Conservation (phyloP, 306 rosid species). For the Cucumis hystrix region DNA sequence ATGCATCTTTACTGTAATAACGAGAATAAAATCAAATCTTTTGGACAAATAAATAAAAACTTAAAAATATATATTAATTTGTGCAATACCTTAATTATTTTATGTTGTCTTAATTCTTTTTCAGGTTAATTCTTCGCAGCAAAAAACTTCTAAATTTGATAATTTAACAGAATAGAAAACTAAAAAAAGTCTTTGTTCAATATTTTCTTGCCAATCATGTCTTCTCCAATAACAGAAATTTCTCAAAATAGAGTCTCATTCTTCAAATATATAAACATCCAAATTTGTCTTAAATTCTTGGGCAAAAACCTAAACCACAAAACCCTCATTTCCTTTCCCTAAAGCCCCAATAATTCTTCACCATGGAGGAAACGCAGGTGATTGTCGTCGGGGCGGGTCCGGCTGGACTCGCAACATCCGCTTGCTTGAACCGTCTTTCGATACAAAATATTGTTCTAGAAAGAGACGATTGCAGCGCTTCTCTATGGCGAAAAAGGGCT, state of each 20-base stretch:
- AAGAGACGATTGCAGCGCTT: constrained; percentile 36
- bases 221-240: background rate
- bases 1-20: no score
- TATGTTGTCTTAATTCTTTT: no score
- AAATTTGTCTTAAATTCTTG: background rate
- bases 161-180: background rate
- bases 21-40: no score
- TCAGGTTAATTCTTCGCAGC: background rate
- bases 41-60: no score
- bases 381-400: constrained; percentile 57
- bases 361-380: constrained; percentile 29
- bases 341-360: background rate
- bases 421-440: constrained; percentile 33
- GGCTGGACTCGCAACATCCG: constrained; percentile 48
- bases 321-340: background rate
- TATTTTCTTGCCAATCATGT: background rate
- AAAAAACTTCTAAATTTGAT: background rate
- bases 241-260: background rate
- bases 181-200: background rate
- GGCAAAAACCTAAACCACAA: background rate
- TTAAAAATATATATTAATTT: no score
- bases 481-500: constrained; percentile 53
- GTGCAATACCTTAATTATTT: no score
- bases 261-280: background rate
- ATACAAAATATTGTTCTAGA: constrained; percentile 35